These are phyloP conservation scores for Tanacetum coccineum DNA, from an alignment of 129 eudicot species.

Conservation along the genomic window DNA sequence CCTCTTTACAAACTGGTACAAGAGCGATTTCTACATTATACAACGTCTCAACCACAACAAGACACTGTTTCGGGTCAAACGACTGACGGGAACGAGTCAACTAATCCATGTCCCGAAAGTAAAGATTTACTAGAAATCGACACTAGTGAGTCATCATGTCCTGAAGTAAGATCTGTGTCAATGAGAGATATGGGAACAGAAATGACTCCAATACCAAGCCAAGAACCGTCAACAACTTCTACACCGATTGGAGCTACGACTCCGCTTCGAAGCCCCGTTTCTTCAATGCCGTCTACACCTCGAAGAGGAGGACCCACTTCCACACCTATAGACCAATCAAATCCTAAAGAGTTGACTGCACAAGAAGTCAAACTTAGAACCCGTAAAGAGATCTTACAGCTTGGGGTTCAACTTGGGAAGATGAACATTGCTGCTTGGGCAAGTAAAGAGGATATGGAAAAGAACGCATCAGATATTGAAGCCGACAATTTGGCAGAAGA, in stretches of 20 bases:
- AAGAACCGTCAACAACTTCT: slow-evolving; percentile 75
- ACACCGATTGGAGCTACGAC: slow-evolving; percentile 66
- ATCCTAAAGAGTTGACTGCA: slow-evolving; percentile 48
- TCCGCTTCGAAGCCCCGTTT: slow-evolving; percentile 58
- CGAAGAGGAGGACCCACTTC: slow-evolving; percentile 42
- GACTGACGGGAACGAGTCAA: slow-evolving; percentile 25
- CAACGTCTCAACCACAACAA: slow-evolving; percentile 28
- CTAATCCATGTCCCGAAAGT: slow-evolving; percentile 50
- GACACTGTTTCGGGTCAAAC: slow-evolving; percentile 26
- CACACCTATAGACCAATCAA: slow-evolving; percentile 31
- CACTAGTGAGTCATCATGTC: slow-evolving; percentile 30
- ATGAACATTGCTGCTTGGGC: slow-evolving; percentile 83
- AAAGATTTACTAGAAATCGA: slow-evolving; percentile 64
- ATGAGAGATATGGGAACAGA: slow-evolving; percentile 90
- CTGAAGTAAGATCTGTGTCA: slow-evolving; percentile 55
- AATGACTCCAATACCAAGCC: slow-evolving; percentile 81
- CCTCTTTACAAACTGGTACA: slow-evolving; percentile 32
- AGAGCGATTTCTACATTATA: slow-evolving; percentile 53
- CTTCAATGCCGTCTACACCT: slow-evolving; percentile 65
- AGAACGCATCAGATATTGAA: slow-evolving; percentile 22
- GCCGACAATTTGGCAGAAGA: slow-evolving; percentile 20
- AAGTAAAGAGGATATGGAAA: slow-evolving; percentile 56
- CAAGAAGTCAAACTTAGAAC: slow-evolving; percentile 60
- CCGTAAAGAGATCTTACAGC: slow-evolving; percentile 58
- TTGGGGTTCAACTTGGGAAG: slow-evolving; percentile 69